Base-by-base conservation (phyloP, 495 filamentous ascomycete species). In the Peziza echinospora region DNA sequence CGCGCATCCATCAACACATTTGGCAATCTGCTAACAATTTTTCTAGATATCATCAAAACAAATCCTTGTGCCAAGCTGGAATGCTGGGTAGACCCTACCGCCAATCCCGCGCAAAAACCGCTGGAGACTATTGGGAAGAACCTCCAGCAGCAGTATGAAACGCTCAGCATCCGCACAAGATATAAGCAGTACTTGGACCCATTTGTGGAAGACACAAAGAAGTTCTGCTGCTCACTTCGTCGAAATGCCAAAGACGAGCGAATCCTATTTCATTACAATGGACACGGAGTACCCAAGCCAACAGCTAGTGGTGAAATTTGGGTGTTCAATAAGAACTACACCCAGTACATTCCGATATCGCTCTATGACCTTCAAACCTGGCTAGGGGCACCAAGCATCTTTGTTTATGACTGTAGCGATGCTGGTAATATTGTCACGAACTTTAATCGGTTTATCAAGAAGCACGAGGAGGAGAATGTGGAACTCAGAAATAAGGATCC, bases 291-390 rank as follows among this genome's bases (percentile, higher is more conserved):
- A n/a, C 89, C 89, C 5, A 80, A 93, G 53, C 89, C 89, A 24
- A 99, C 89, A 3, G 74, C 80, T 3, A 94, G 87, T 3, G 89
- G 89, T 8, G 89, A 99, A 62, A 92, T 99, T 10, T 99, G 89
- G 89, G 91, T 96, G 2, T 97, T 99, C 63, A 99, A 99, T 64
- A 86, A 83, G 50, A 93, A 82, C 53, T 99, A 93, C 59, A 99
- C 89, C 0, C 89, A 99, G 62, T 99, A 99, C 54, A 99, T 99
- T 24, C 89, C 89, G 0, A 81, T 99, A 41, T 93, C 87, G 1
- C 64, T 99, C 7, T 96, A 93, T 59, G 89, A 99, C 53, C 70
- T 99, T 21, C 91, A 96, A 60, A 75, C 77, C 21, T 99, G 91
- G 91, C 75, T 99, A 3, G 87, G 85, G 37, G 86, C 85, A 0